Evolutionary conservation across 257 asterid genomes (phyloP).

Genomic region (Linaria vulgaris): DNA sequence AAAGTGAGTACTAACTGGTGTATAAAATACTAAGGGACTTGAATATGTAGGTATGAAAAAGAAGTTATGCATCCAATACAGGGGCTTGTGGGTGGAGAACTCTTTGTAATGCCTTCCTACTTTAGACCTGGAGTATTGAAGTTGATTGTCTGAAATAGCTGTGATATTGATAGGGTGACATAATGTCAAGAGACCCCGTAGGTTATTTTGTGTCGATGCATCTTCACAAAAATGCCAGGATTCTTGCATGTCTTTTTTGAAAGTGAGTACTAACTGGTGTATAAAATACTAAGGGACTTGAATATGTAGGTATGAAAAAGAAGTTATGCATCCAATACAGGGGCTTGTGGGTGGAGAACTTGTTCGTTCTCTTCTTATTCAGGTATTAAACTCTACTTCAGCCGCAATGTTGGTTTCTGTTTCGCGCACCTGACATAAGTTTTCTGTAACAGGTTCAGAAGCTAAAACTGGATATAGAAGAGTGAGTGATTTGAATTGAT

Average conservation of each 20-base stretch:
- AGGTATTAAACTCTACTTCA: constrained; percentile 48
- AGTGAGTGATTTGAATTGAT: constrained; percentile 56
- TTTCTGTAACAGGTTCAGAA: constrained; percentile 79
- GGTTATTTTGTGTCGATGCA: too few species aligned
- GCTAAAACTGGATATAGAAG: constrained; percentile 93
- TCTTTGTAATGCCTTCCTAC: too few species aligned
- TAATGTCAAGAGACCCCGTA: too few species aligned
- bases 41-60: constrained; percentile 70
- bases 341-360: constrained; percentile 95
- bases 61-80: constrained; percentile 93
- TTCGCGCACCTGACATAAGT: constrained; percentile 36
- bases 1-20: too few species aligned
- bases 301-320: constrained; percentile 78
- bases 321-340: constrained; percentile 89
- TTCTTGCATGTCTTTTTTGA: too few species aligned
- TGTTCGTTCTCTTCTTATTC: constrained; percentile 87
- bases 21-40: constrained; percentile 5
- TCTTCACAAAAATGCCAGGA: too few species aligned
- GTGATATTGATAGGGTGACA: too few species aligned
- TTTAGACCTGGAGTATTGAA: too few species aligned
- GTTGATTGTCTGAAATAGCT: too few species aligned
- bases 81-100: constrained; percentile 89
- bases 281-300: constrained; percentile 5
- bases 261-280: too few species aligned
- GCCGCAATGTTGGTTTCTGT: constrained; percentile 23